phyloP scores from a whole-genome alignment of 140 eudicot species.

The Erigeron philadelphicus region DNA sequence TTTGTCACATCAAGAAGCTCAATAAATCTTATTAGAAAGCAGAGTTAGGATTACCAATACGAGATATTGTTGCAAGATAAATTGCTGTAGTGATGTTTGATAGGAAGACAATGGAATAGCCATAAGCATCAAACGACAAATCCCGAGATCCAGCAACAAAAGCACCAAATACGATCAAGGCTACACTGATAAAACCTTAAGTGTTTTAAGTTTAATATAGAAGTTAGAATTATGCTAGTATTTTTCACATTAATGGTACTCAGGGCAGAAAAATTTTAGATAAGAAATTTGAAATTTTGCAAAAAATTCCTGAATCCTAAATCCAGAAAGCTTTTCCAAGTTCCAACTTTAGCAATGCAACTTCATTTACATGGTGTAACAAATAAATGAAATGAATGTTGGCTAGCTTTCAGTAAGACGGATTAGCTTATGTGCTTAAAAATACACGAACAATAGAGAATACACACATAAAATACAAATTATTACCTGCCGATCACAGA shows the following conservation, averaged over 20 bases:
- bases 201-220: conserved; percentile 26
- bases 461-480: conserved; percentile 1
- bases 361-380: background rate
- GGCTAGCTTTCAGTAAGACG: background rate
- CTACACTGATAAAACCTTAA: conserved; percentile 76
- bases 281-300: no score
- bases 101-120: conserved; percentile 71
- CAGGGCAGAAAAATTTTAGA: no score
- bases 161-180: conserved; percentile 84
- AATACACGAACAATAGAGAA: background rate
- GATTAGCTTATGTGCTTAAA: background rate
- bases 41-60: conserved; percentile 47
- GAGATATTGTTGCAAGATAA: conserved; percentile 93
- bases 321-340: background rate
- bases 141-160: conserved; percentile 95
- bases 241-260: no score
- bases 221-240: conserved; percentile 10
- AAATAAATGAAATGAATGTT: background rate
- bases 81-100: conserved; percentile 88
- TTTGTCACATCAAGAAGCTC: no score
- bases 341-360: background rate
- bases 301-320: no score
- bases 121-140: conserved; percentile 80
- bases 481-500: conserved; percentile 75
- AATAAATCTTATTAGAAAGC: conserved; percentile 1